Percentiles rank a stretch among this genome's conserved stretches.
These are phyloP conservation scores for Fusarium redolens DNA, from an alignment of 2,329 filamentous ascomycete species.

Conservation along the genomic window DNA sequence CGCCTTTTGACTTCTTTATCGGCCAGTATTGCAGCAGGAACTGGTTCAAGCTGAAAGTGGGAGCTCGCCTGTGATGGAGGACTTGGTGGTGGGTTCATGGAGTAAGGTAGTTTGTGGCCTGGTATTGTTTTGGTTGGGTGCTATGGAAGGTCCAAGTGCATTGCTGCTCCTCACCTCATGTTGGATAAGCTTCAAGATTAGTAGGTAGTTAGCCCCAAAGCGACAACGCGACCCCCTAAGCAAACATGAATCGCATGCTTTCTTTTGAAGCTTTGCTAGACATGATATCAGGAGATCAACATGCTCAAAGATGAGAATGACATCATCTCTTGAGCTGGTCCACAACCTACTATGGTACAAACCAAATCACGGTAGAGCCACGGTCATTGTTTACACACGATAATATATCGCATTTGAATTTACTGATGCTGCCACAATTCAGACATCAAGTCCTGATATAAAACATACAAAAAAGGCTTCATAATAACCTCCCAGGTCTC, in stretches of 20 bases:
- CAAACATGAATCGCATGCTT: neutral
- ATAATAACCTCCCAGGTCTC: slow-evolving; percentile 19
- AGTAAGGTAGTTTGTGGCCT: neutral
- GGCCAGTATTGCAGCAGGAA: slow-evolving; percentile 58
- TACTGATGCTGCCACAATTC: slow-evolving; percentile 17
- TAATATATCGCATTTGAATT: slow-evolving; percentile 13
- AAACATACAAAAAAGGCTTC: slow-evolving; percentile 38
- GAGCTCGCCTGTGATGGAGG: slow-evolving; percentile 59
- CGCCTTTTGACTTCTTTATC: slow-evolving; percentile 53
- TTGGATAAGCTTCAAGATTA: neutral
- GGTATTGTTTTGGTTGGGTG: neutral
- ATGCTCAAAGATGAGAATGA: neutral
- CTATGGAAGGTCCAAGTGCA: slow-evolving; percentile 3
- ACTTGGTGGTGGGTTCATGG: slow-evolving; percentile 1
- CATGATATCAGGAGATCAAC: neutral
- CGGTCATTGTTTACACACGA: neutral
- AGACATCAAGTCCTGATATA: slow-evolving; percentile 33
- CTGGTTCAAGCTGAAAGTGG: slow-evolving; percentile 56
- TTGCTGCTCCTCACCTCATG: neutral
- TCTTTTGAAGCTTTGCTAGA: neutral
- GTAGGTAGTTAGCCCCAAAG: neutral
- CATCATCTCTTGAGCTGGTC: neutral
- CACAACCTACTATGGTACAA: neutral
- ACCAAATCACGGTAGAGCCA: neutral
- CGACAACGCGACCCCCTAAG: neutral